These are phyloP conservation scores for Raddia distichophylla DNA, from an alignment of 176 grass and related monocot genomes.

Conservation along the genomic window DNA sequence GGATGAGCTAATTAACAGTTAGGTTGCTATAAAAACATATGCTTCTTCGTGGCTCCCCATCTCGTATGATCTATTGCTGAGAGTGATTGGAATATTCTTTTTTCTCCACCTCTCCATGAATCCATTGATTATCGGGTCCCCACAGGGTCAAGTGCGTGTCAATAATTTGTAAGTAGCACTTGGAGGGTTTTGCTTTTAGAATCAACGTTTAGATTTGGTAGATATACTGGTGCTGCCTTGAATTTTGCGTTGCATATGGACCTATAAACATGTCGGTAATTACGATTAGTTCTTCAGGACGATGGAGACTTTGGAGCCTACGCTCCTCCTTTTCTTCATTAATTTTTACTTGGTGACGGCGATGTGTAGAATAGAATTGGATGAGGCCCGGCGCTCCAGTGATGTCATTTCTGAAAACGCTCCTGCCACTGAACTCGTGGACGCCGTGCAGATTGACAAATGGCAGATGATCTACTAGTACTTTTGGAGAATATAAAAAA, in stretches of 20 bases:
- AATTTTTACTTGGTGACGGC: not conserved
- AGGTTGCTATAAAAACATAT: no score
- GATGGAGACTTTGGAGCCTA: conserved; percentile 16
- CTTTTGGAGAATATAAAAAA: no score
- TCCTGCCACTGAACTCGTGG: conserved; percentile 4
- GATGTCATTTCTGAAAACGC: conserved; percentile 5
- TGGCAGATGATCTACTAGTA: not conserved
- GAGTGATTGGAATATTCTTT: conserved; percentile 19
- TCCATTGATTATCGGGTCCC: not conserved
- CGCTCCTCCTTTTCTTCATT: not conserved
- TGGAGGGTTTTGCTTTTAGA: not conserved
- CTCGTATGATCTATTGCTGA: not conserved
- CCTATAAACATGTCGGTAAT: not conserved
- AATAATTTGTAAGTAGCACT: not conserved
- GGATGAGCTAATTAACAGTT: no score
- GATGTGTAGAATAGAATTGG: not conserved
- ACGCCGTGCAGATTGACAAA: not conserved
- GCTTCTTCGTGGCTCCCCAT: not conserved
- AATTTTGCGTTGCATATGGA: not conserved
- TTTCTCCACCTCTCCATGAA: not conserved
- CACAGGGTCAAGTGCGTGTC: not conserved
- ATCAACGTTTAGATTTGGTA: not conserved
- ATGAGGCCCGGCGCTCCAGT: not conserved
- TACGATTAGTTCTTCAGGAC: not conserved
- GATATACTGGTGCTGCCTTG: not conserved